These are phyloP conservation scores for Mucor plumbeus DNA, from an alignment of 371 early-diverging fungal genomes.

Conservation along the genomic window DNA sequence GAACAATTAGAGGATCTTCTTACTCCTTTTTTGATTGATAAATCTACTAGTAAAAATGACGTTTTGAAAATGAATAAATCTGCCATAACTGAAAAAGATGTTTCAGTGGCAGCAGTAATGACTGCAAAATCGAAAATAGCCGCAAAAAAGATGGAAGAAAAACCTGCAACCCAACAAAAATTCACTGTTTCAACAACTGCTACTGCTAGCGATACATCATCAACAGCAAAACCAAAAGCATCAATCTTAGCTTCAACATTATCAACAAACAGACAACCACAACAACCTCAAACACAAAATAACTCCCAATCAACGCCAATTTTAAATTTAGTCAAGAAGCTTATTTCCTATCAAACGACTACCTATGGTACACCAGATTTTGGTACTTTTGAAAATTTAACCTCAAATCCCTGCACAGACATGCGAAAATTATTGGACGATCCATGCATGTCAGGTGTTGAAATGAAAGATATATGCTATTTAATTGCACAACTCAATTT, in stretches of 20 bases:
- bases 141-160: neutral
- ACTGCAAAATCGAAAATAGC: neutral
- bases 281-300: neutral
- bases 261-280: neutral
- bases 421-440: constrained; percentile 10
- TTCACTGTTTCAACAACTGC: too few species aligned
- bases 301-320: neutral
- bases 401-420: constrained; percentile 14
- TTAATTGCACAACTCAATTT: constrained; percentile 17
- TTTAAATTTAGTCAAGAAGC: constrained; percentile 4
- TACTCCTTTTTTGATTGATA: neutral
- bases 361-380: neutral
- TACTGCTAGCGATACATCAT: neutral
- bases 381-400: neutral
- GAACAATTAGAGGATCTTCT: neutral
- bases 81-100: neutral
- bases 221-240: neutral
- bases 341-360: neutral
- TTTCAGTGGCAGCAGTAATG: neutral
- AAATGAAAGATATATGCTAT: constrained; percentile 12
- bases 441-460: neutral
- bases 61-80: neutral
- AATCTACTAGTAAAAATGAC: neutral
- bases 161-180: neutral
- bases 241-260: neutral